Evolutionary conservation across 495 filamentous ascomycete genomes (phyloP).

Genomic region (Lasiosphaeris hirsuta): DNA sequence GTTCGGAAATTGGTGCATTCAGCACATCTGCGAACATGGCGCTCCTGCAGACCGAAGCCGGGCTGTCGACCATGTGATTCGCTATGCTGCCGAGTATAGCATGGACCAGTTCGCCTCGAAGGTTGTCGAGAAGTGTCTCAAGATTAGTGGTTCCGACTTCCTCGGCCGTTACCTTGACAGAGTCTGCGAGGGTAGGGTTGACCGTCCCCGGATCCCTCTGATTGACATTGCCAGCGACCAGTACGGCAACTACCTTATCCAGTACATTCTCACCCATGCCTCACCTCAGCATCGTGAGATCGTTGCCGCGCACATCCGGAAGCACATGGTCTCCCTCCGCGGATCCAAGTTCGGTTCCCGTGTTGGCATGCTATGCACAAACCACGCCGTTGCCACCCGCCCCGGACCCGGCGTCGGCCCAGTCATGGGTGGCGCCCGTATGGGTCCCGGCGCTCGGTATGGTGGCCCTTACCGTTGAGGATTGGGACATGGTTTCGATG

Average conservation of each 20-base stretch:
- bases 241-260: constrained; percentile 97
- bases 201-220: constrained; percentile 91
- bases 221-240: constrained; percentile 99
- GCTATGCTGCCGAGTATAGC: constrained; percentile 90
- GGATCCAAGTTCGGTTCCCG: constrained; percentile 98
- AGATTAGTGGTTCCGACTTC: constrained; percentile 91
- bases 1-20: constrained; percentile 99
- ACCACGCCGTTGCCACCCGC: constrained; percentile 79
- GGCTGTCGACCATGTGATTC: constrained; percentile 91
- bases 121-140: constrained; percentile 97
- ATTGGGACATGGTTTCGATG: not conserved
- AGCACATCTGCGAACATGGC: constrained; percentile 98
- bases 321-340: constrained; percentile 98
- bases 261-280: constrained; percentile 90
- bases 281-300: constrained; percentile 84
- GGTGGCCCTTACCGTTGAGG: constrained; percentile 45
- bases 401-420: constrained; percentile 74
- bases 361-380: constrained; percentile 98
- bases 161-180: constrained; percentile 88
- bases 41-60: constrained; percentile 85
- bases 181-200: constrained; percentile 84
- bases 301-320: constrained; percentile 89
- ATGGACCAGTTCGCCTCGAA: constrained; percentile 99
- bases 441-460: constrained; percentile 50
- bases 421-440: constrained; percentile 51